Evolutionary conservation across 305 asterid genomes (phyloP).

Genomic region (Solanum chacoense): DNA sequence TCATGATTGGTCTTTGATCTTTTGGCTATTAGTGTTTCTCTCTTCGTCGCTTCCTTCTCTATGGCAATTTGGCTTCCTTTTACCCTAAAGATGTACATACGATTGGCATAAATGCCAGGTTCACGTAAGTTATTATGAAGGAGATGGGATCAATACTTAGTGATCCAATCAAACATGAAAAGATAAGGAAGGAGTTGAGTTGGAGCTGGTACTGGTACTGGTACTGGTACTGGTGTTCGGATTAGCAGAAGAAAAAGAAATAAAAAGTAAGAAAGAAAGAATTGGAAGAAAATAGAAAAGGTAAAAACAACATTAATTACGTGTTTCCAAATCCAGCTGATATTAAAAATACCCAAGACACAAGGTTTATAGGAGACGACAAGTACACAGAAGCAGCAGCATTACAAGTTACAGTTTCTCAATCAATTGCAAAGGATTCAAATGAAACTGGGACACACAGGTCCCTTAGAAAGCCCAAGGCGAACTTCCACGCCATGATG

Average conservation of each 20-base stretch:
- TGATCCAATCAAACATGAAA: background rate
- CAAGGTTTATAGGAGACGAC: background rate
- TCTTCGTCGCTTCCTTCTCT: background rate
- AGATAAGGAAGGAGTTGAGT: background rate
- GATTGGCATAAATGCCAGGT: background rate
- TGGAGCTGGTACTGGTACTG: background rate
- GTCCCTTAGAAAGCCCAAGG: constrained; percentile 76
- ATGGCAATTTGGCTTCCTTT: no score
- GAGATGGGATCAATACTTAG: background rate
- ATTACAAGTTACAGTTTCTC: background rate
- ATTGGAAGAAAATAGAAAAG: background rate
- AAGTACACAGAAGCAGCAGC: background rate
- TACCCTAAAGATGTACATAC: background rate
- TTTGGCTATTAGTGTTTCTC: background rate
- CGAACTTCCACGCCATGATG: constrained; percentile 97
- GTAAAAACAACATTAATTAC: background rate
- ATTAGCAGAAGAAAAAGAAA: background rate
- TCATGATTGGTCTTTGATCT: background rate
- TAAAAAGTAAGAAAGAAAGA: background rate
- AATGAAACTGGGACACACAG: constrained; percentile 71
- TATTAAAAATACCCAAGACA: background rate
- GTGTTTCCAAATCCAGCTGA: background rate
- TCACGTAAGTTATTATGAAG: background rate
- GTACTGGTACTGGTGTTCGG: background rate
- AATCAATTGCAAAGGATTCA: constrained; percentile 21